These are phyloP conservation scores for Ophiocordyceps camponoti-leonardi DNA, from an alignment of 2,329 filamentous ascomycete species.

Conservation along the genomic window DNA sequence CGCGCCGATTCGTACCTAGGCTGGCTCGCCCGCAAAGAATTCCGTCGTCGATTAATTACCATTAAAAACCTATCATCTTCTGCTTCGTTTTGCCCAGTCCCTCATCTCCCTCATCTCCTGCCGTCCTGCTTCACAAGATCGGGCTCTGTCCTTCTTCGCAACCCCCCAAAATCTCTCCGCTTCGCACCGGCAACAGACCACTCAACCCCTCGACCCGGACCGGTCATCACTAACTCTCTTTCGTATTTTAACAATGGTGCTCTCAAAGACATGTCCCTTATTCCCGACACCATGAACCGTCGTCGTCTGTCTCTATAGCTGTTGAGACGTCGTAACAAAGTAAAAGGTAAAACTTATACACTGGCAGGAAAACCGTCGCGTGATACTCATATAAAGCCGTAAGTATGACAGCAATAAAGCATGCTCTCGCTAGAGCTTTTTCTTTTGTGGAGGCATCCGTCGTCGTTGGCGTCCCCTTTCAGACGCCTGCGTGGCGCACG, in stretches of 20 bases:
- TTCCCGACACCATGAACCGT: not conserved
- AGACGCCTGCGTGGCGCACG: constrained; percentile 1
- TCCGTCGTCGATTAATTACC: not conserved
- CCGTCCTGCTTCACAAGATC: not conserved
- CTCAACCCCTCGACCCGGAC: not conserved
- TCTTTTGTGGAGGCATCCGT: not conserved
- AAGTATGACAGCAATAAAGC: constrained; percentile 15
- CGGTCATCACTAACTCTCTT: not conserved
- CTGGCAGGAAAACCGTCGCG: constrained; percentile 4
- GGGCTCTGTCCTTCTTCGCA: not conserved
- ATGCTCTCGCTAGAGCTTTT: constrained; percentile 12
- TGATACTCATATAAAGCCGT: constrained; percentile 12
- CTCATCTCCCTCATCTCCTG: too few relatives aligned
- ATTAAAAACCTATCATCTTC: not conserved
- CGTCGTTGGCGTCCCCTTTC: not conserved
- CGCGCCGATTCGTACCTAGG: not conserved
- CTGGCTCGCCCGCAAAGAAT: not conserved
- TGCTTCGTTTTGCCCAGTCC: not conserved
- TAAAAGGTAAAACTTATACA: constrained; percentile 8
- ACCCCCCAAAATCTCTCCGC: not conserved
- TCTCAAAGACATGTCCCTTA: not conserved
- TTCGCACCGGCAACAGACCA: not conserved
- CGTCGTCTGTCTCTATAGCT: constrained; percentile 2
- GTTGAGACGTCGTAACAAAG: constrained; percentile 5
- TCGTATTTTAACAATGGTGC: not conserved